A percentile compares a stretch with the other conserved stretches of the same genome.
Conservation (phyloP, 371 early-diverging fungal genomes). For the Mucor racemosus region DNA sequence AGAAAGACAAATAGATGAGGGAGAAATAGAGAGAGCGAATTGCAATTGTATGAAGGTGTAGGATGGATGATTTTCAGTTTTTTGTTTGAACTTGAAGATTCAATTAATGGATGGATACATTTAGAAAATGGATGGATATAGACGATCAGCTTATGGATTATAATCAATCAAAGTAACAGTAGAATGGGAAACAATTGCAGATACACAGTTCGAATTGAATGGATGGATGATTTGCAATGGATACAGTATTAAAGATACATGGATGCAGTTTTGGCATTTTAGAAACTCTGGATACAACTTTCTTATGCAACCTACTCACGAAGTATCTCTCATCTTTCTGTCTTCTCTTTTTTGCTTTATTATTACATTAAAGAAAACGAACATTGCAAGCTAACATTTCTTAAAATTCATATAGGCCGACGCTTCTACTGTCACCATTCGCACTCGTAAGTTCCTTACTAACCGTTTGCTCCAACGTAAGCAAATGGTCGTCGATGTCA, state of each 20-base stretch:
- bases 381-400: background rate
- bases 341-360: background rate
- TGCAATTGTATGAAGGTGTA: background rate
- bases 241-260: background rate
- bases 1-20: constrained; percentile 7
- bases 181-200: background rate
- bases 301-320: background rate
- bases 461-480: constrained; percentile 98
- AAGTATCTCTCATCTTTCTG: background rate
- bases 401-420: constrained; percentile 55
- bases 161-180: too few species aligned
- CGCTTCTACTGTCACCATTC: constrained; percentile 84
- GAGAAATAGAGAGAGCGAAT: background rate
- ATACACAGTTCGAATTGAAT: background rate
- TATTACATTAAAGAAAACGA: background rate
- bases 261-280: background rate
- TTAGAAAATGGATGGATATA: constrained; percentile 9
- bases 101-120: constrained; percentile 2
- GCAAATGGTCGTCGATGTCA: constrained; percentile 98
- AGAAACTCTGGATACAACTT: background rate
- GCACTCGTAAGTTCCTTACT: constrained; percentile 98
- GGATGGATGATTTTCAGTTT: constrained; percentile 1
- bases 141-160: background rate
- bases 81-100: background rate
- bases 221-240: constrained; percentile 1